Percentiles rank a stretch among this genome's conserved stretches.
Conservation (phyloP, 306 rosid genomes). For the Luffa acutangula region DNA sequence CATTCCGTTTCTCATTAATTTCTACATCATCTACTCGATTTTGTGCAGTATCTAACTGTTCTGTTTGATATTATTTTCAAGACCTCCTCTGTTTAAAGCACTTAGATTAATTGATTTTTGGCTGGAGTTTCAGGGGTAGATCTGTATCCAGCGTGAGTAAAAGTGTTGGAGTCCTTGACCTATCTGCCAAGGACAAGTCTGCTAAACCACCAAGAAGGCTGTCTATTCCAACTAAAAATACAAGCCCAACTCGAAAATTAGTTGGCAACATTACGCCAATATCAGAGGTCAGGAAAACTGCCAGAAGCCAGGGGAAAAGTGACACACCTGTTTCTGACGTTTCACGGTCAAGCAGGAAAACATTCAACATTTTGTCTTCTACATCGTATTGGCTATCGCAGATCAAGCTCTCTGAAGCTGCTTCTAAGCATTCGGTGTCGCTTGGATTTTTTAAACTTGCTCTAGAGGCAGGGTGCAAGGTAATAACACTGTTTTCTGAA, state of each 20-base stretch:
- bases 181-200: slow-evolving; percentile 69
- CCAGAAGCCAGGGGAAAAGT: slow-evolving; percentile 30
- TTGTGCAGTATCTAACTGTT: neutral
- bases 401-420: slow-evolving; percentile 79
- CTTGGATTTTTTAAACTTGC: slow-evolving; percentile 86
- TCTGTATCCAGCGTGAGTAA: slow-evolving; percentile 46
- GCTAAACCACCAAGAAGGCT: slow-evolving; percentile 87
- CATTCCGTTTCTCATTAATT: neutral
- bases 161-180: slow-evolving; percentile 66
- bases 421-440: slow-evolving; percentile 60
- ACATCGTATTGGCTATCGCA: slow-evolving; percentile 79
- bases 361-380: slow-evolving; percentile 47
- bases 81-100: neutral
- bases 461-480: slow-evolving; percentile 80
- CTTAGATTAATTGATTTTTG: neutral
- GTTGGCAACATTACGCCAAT: slow-evolving; percentile 56
- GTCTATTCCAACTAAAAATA: slow-evolving; percentile 51
- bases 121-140: slow-evolving; percentile 36
- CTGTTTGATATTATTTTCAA: neutral
- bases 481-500: slow-evolving; percentile 5
- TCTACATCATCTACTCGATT: neutral
- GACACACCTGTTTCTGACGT: slow-evolving; percentile 61
- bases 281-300: slow-evolving; percentile 52
- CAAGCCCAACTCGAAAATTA: slow-evolving; percentile 39
- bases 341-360: slow-evolving; percentile 37